phyloP scores from a whole-genome alignment of 2,329 filamentous ascomycete genomes.

The Fusarium sarcochroum region DNA sequence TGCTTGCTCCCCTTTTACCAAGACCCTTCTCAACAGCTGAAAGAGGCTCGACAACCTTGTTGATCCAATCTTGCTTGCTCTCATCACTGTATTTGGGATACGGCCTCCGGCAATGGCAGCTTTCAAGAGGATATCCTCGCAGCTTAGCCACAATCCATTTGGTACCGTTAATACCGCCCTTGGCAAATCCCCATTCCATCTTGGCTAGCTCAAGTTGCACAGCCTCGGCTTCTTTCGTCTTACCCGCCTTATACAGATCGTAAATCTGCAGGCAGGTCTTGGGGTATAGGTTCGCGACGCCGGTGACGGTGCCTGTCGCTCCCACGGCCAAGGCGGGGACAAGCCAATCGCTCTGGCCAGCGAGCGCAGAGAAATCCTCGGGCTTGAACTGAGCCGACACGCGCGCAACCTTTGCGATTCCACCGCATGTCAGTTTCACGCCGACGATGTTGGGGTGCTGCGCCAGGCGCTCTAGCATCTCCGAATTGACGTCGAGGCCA shows the following conservation, averaged over 20 bases:
- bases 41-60: constrained; percentile 47
- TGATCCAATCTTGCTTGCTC: constrained; percentile 53
- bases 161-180: constrained; percentile 72
- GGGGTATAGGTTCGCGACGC: constrained; percentile 74
- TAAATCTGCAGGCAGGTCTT: constrained; percentile 67
- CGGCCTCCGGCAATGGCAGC: constrained; percentile 66
- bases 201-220: constrained; percentile 66
- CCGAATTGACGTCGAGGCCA: constrained; percentile 77
- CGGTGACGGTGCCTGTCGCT: constrained; percentile 72
- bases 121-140: constrained; percentile 65
- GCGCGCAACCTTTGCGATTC: constrained; percentile 78
- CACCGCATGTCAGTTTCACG: constrained; percentile 81
- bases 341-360: constrained; percentile 81
- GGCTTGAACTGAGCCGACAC: constrained; percentile 66
- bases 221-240: constrained; percentile 61
- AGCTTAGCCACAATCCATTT: constrained; percentile 71
- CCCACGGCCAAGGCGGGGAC: constrained; percentile 71
- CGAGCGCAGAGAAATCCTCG: constrained; percentile 73
- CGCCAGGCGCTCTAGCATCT: constrained; percentile 71
- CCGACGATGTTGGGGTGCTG: constrained; percentile 76
- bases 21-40: constrained; percentile 42
- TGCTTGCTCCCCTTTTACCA: constrained; percentile 34
- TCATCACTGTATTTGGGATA: constrained; percentile 64
- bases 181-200: constrained; percentile 69
- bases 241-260: constrained; percentile 63